These are phyloP conservation scores for Ceratocystis cubensis DNA, from an alignment of 2,329 filamentous ascomycete genomes.

Conservation along the genomic window DNA sequence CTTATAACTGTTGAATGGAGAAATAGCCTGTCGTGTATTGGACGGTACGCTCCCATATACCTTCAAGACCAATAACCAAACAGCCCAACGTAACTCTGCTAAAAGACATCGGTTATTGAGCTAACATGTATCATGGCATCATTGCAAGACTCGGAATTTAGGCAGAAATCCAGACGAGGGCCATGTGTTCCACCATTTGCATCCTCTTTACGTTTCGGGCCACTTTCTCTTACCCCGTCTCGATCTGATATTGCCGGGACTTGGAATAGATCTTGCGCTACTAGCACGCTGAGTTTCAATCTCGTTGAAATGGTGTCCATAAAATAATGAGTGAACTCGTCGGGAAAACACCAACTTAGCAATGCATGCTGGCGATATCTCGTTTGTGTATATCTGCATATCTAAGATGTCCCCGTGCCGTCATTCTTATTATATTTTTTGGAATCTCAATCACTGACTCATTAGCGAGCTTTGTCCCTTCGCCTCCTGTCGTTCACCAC, in stretches of 20 bases:
- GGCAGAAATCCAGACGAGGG: not conserved
- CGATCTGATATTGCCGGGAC: too few species aligned
- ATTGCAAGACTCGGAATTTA: not conserved
- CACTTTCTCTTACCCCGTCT: too few species aligned
- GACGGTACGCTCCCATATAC: too few species aligned
- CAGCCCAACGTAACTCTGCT: too few species aligned
- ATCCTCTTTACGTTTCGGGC: not conserved
- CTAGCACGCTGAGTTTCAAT: too few species aligned
- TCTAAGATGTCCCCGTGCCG: not conserved
- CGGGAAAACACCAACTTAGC: too few species aligned
- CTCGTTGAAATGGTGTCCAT: too few species aligned
- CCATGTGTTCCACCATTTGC: not conserved
- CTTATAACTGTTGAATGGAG: too few species aligned
- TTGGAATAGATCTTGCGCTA: too few species aligned
- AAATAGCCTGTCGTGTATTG: too few species aligned
- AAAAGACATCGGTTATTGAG: not conserved
- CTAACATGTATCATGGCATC: not conserved
- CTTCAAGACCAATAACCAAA: too few species aligned
- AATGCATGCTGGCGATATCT: not conserved
- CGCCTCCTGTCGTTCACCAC: not conserved
- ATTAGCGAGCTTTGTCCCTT: not conserved
- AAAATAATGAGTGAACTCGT: too few species aligned
- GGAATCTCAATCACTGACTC: not conserved
- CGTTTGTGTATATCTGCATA: not conserved
- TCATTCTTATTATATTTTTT: not conserved